These are phyloP conservation scores for Penicillium crystallinum DNA, from an alignment of 495 filamentous ascomycete species.

Conservation along the genomic window DNA sequence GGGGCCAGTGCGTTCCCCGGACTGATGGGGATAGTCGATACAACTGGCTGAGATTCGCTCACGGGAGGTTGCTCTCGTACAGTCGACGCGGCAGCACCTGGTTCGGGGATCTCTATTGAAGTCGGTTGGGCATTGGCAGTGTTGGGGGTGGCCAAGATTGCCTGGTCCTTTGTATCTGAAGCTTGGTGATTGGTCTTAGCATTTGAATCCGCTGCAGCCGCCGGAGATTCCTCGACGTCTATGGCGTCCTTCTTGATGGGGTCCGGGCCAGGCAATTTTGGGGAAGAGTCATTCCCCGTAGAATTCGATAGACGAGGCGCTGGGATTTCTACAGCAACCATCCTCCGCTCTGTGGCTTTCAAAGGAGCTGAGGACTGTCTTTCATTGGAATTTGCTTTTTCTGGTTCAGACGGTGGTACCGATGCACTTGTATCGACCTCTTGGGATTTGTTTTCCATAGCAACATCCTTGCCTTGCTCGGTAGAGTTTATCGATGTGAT, in stretches of 20 bases:
- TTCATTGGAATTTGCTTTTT: not conserved
- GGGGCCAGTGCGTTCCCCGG: conserved; percentile 7
- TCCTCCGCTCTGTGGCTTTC: not conserved
- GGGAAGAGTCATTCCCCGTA: not conserved
- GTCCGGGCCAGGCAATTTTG: not conserved
- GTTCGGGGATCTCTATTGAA: conserved; percentile 6
- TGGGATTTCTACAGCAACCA: conserved; percentile 13
- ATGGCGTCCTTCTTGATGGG: conserved; percentile 1
- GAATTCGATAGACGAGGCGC: conserved; percentile 1
- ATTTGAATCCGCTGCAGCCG: conserved; percentile 1
- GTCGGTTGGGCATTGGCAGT: conserved; percentile 6
- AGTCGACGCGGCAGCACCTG: not conserved
- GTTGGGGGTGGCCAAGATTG: conserved; percentile 1
- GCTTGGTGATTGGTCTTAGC: not conserved
- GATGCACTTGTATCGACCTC: not conserved
- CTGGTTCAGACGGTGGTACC: not conserved
- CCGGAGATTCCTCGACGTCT: conserved; percentile 9
- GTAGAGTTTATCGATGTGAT: not conserved
- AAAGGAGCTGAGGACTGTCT: not conserved
- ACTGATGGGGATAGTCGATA: not conserved
- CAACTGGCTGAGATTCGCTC: not conserved
- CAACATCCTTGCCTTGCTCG: not conserved
- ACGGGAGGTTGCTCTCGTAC: not conserved
- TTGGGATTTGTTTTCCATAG: not conserved
- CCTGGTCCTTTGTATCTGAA: not conserved